A percentile compares a stretch with the other conserved stretches of the same genome.
Conservation (phyloP, 1,139 yeast genomes). For the Eremothecium coryli region DNA sequence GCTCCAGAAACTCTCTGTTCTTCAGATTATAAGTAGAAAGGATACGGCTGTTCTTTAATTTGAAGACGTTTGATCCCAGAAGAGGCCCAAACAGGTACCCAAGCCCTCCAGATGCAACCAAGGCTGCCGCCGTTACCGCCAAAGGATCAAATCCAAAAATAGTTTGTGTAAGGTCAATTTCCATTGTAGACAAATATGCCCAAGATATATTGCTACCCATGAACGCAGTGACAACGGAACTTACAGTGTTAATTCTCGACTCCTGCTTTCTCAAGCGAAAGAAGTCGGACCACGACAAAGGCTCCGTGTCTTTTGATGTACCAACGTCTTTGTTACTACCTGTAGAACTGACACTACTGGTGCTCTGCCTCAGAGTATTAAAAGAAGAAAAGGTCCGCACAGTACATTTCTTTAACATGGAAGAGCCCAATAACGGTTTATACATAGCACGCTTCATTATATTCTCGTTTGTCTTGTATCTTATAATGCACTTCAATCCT, state of each 20-base stretch:
- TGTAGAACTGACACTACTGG: no score
- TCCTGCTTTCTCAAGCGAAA: conserved; percentile 67
- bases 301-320: neutral
- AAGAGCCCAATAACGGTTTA: no score
- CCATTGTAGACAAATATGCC: conserved; percentile 67
- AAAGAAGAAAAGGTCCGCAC: no score
- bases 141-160: conserved; percentile 83
- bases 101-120: conserved; percentile 58
- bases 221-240: conserved; percentile 61
- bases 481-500: no score
- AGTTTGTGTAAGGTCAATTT: conserved; percentile 73
- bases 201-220: conserved; percentile 65
- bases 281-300: conserved; percentile 61
- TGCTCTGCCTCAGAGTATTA: no score
- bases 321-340: neutral
- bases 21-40: conserved; percentile 44
- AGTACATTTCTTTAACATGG: no score
- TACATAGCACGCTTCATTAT: no score
- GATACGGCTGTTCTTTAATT: conserved; percentile 40
- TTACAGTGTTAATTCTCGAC: conserved; percentile 55
- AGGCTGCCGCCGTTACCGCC: conserved; percentile 61
- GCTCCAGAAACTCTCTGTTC: conserved; percentile 66
- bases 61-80: conserved; percentile 64
- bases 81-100: conserved; percentile 83
- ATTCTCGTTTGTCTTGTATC: no score